These are phyloP conservation scores for Houttuynia cordata DNA, from an alignment of 164 flowering plant species.

Conservation along the genomic window DNA sequence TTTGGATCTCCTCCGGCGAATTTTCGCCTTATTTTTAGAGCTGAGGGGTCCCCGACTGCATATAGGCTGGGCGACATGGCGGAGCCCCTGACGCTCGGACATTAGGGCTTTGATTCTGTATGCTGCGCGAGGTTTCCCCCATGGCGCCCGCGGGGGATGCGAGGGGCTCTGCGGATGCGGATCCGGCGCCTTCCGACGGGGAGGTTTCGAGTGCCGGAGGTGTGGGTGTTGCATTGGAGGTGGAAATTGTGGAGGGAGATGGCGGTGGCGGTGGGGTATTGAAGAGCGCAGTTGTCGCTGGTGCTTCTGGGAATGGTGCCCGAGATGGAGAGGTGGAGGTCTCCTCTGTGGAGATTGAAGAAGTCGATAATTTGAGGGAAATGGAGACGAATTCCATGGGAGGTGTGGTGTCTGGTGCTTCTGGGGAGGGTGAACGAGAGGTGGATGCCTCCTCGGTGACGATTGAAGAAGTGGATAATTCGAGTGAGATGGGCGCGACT, in stretches of 20 bases:
- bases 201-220: background rate
- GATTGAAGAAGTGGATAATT: background rate
- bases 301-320: background rate
- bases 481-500: too few relatives aligned
- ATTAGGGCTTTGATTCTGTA: background rate
- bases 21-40: too few relatives aligned
- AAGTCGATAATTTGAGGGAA: background rate
- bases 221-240: background rate
- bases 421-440: background rate
- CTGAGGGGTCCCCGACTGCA: too few relatives aligned
- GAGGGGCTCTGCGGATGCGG: slow-evolving; percentile 2
- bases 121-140: background rate
- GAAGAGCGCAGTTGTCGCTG: background rate
- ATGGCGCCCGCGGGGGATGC: background rate
- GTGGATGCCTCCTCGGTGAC: background rate
- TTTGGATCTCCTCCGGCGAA: too few relatives aligned
- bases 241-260: slow-evolving; percentile 3
- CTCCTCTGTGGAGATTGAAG: too few relatives aligned
- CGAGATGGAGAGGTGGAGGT: background rate
- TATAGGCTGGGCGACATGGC: background rate
- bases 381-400: too few relatives aligned
- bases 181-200: background rate
- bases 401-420: too few relatives aligned
- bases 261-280: background rate
- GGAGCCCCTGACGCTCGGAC: background rate